These are phyloP conservation scores for Yarrowia divulgata DNA, from an alignment of 805 yeast species.

Conservation along the genomic window DNA sequence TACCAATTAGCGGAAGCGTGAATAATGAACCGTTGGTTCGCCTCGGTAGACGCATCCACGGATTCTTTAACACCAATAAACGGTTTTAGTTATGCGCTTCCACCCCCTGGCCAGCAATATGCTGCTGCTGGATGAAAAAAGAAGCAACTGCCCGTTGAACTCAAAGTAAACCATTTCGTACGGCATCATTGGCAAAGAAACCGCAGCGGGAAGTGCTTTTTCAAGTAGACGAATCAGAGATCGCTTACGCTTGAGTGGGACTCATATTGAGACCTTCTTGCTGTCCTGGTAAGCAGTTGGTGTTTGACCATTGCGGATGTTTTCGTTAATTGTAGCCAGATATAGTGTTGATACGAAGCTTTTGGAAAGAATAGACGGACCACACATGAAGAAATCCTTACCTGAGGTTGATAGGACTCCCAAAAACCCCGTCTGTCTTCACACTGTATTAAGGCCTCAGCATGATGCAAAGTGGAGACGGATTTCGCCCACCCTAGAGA, in stretches of 20 bases:
- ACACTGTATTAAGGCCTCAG: background rate
- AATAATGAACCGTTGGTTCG: background rate
- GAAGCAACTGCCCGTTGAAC: constrained; percentile 27
- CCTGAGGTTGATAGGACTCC: too few relatives aligned
- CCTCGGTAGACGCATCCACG: background rate
- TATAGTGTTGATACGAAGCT: background rate
- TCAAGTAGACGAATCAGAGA: too few relatives aligned
- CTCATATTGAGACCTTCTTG: too few relatives aligned
- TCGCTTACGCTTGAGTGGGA: too few relatives aligned
- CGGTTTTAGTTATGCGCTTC: background rate
- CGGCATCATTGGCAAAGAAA: background rate
- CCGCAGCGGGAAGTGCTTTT: too few relatives aligned
- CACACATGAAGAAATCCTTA: too few relatives aligned
- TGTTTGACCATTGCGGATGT: too few relatives aligned
- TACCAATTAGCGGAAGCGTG: background rate
- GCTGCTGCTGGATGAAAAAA: background rate
- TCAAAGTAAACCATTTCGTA: background rate
- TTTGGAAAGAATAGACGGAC: background rate
- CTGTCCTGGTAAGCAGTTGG: too few relatives aligned
- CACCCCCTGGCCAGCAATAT: background rate
- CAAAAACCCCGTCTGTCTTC: background rate
- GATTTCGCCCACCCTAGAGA: too few relatives aligned
- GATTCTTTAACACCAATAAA: background rate
- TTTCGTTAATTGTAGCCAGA: too few relatives aligned
- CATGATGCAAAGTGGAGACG: background rate